Base-by-base conservation (phyloP, 192 early-diverging fungal species). In the Rhizophagus sp. region DNA sequence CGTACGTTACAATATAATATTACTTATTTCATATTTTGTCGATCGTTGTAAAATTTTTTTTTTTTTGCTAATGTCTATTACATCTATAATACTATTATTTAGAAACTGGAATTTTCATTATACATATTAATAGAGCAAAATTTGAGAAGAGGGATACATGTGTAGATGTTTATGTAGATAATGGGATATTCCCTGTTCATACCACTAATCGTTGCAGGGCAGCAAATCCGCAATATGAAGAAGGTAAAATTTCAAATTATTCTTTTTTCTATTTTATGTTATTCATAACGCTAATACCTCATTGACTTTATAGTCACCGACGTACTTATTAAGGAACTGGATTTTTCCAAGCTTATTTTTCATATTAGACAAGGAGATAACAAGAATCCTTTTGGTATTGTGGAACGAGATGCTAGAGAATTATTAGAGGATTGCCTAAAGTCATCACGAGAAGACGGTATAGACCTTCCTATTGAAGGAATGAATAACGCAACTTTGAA, bases 81-180 rank as follows among this genome's bases (percentile, higher is more conserved):
- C 62, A 57, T 33, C 7, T 74, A 9, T 69, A 52, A 22, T 2
- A 2, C 2, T 68, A 24, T 61, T 61, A 19, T 41, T 13, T 71
- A 79, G 78, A 49, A 71, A 72, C 67, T n/a, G 78, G 78, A 57
- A 62, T 71, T 17, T 79, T 79, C 6, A 52, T 71, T n/a, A 8
- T 79, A 17, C 4, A 79, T 36, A 36, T 79, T 34, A 71, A 71
- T 36, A 13, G 62, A 71, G 78, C 68, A 0, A 79, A 49, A 1
- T 13, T 79, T 13, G 78, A 79, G 10, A 79, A 61, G 36, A 62
- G 30, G 25, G 39, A 79, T 25, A 44, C 39, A n/a, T 62, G 12
- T 44, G 67, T 71, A 13, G 52, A 70, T 4, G 3, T 69, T 41
- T 24, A 25, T 41, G 39, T 71, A 6, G 78, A 79, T 62, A 50